phyloP scores from a whole-genome alignment of 2,329 filamentous ascomycete genomes.

The Capronia coronata region DNA sequence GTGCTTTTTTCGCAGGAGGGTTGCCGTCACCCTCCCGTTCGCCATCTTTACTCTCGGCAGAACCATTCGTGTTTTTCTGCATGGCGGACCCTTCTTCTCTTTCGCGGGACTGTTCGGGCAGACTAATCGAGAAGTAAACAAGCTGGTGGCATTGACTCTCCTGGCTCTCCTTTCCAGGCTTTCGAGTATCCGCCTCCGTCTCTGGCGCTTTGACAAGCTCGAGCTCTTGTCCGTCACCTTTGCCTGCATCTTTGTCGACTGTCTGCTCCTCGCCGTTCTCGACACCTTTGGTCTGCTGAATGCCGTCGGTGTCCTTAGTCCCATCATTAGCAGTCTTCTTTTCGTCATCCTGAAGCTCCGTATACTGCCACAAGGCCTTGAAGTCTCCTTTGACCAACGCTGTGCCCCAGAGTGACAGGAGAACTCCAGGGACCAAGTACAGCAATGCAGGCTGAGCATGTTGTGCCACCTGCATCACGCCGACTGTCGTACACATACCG shows the following conservation, averaged over 20 bases:
- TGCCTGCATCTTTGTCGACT: neutral
- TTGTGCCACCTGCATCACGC: conserved; percentile 68
- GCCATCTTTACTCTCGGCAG: neutral
- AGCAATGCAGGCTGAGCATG: conserved; percentile 85
- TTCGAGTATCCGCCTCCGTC: neutral
- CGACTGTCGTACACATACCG: conserved; percentile 70
- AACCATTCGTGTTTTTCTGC: neutral
- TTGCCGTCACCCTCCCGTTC: conserved; percentile 10
- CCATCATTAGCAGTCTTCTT: conserved; percentile 25
- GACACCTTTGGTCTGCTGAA: neutral
- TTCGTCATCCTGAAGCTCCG: conserved; percentile 54
- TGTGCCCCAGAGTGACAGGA: conserved; percentile 68
- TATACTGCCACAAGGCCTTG: conserved; percentile 71
- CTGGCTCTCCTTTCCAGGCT: neutral
- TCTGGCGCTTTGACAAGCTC: neutral
- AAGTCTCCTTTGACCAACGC: conserved; percentile 66
- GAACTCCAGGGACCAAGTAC: conserved; percentile 83
- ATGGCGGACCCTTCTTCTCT: neutral
- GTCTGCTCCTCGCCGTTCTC: neutral
- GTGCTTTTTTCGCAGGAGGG: conserved; percentile 17
- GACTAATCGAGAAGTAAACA: conserved; percentile 17
- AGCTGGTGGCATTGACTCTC: conserved; percentile 4
- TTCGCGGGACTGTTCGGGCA: neutral
- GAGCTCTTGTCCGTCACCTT: neutral
- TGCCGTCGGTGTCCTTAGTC: conserved; percentile 3